phyloP scores from a whole-genome alignment of 2,329 filamentous ascomycete species.

The Ophiocordyceps camponoti-floridani region DNA sequence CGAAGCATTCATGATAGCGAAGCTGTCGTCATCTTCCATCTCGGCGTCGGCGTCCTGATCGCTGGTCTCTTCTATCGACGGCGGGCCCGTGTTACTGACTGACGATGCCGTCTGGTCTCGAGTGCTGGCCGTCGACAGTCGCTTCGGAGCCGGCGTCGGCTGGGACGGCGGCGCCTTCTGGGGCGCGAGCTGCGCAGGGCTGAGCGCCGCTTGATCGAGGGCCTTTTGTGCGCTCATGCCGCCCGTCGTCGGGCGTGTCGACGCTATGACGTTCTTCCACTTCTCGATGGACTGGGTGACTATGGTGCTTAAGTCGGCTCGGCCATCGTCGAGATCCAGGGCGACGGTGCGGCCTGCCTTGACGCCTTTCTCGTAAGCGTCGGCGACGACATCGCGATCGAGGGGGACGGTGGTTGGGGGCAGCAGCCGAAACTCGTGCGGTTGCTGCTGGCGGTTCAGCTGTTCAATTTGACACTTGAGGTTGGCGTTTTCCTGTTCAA shows the following conservation, averaged over 20 bases:
- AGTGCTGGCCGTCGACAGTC: constrained; percentile 16
- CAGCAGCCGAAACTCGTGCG: constrained; percentile 36
- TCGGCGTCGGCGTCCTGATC: constrained; percentile 25
- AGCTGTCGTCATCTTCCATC: constrained; percentile 42
- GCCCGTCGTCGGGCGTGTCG: constrained; percentile 21
- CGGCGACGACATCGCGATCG: constrained; percentile 27
- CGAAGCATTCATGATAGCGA: constrained; percentile 28
- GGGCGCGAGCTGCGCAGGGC: constrained; percentile 7
- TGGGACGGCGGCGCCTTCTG: constrained; percentile 9
- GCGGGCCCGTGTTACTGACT: constrained; percentile 16
- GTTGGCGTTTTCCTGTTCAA: constrained; percentile 38
- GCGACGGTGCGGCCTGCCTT: constrained; percentile 23
- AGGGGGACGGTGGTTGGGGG: constrained; percentile 34
- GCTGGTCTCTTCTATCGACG: constrained; percentile 27
- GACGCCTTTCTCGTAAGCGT: constrained; percentile 26
- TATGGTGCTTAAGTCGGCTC: constrained; percentile 31
- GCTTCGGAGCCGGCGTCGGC: constrained; percentile 9
- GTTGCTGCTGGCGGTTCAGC: constrained; percentile 38
- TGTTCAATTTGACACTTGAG: constrained; percentile 41
- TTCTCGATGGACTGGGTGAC: constrained; percentile 38
- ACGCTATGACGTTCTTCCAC: constrained; percentile 44
- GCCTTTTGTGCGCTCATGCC: constrained; percentile 33
- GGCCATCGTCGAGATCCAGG: constrained; percentile 29
- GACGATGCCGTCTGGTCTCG: constrained; percentile 12
- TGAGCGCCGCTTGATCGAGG: constrained; percentile 19